phyloP scores from a whole-genome alignment of 2,329 filamentous ascomycete species.

The Xylariaceae sp. region DNA sequence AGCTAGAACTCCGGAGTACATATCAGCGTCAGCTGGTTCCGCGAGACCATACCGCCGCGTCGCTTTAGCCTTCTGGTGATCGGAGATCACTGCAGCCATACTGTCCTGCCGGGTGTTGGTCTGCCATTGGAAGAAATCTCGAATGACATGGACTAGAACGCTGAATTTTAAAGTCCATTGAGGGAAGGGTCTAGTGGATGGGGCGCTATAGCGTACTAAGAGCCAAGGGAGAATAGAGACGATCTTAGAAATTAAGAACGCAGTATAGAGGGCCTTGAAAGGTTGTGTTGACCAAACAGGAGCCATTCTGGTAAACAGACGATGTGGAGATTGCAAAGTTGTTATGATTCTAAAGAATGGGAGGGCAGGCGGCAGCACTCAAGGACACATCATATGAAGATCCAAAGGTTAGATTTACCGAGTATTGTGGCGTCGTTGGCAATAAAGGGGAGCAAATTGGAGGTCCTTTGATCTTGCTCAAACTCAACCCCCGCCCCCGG shows the following conservation, averaged over 20 bases:
- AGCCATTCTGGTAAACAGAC: no score
- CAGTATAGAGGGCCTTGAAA: conserved; percentile 12
- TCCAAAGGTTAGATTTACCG: no score
- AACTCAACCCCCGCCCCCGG: no score
- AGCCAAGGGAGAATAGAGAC: conserved; percentile 5
- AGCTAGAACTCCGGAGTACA: conserved; percentile 2
- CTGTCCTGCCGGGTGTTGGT: background rate
- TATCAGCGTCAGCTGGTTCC: background rate
- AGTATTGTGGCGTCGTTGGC: no score
- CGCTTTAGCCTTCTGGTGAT: conserved; percentile 8
- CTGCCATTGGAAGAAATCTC: conserved; percentile 4
- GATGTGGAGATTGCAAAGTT: no score
- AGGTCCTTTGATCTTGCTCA: no score
- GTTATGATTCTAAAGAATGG: no score
- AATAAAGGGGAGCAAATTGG: no score
- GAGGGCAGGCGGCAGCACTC: no score
- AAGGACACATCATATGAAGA: no score
- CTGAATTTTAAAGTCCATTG: conserved; percentile 12
- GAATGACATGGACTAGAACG: background rate
- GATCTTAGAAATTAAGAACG: background rate
- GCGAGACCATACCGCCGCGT: conserved; percentile 8
- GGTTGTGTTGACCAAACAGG: conserved; percentile 14
- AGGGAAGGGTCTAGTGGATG: conserved; percentile 8
- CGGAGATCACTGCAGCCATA: conserved; percentile 3
- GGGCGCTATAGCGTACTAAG: conserved; percentile 6